A percentile compares a stretch with the other conserved stretches of the same genome.
phyloP scores from a whole-genome alignment of 441 rosid species.

The Capsella rubella region DNA sequence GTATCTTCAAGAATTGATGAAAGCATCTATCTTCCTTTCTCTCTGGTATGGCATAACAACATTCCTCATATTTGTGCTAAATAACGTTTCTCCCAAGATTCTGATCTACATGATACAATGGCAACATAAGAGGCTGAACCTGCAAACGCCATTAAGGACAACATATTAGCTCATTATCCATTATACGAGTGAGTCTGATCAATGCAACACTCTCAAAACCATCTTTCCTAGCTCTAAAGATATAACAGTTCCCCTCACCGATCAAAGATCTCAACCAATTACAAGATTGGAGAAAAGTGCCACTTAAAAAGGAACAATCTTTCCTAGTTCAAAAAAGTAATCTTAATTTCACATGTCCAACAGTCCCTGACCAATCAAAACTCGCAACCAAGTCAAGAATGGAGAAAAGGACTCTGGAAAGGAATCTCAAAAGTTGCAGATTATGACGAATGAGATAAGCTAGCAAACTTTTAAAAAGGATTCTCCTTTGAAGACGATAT shows the following conservation, averaged over 20 bases:
- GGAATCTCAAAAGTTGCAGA: background rate
- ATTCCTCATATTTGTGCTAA: slow-evolving; percentile 27
- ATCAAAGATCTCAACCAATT: background rate
- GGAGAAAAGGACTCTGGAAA: background rate
- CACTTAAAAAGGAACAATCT: background rate
- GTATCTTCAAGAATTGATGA: slow-evolving; percentile 44
- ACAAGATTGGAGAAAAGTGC: slow-evolving; percentile 5
- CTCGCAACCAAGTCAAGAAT: slow-evolving; percentile 9
- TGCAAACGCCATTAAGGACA: slow-evolving; percentile 21
- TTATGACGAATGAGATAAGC: background rate
- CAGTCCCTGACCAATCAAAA: background rate
- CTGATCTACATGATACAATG: slow-evolving; percentile 39
- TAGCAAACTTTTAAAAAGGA: background rate
- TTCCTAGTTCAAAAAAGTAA: background rate
- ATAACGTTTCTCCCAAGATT: slow-evolving; percentile 36
- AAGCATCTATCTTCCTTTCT: slow-evolving; percentile 31
- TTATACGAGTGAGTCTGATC: background rate
- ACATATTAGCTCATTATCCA: slow-evolving; percentile 27
- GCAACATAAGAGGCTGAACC: slow-evolving; percentile 25
- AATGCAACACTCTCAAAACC: slow-evolving; percentile 15
- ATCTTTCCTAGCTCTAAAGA: slow-evolving; percentile 12
- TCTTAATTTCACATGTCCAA: slow-evolving; percentile 6
- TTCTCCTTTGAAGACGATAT: background rate
- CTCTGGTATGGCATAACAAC: slow-evolving; percentile 39
- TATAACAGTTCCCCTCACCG: background rate